A percentile compares a stretch with the other conserved stretches of the same genome.
Conservation (phyloP, 2,329 filamentous ascomycete genomes). For the Rosellinia necatrix region DNA sequence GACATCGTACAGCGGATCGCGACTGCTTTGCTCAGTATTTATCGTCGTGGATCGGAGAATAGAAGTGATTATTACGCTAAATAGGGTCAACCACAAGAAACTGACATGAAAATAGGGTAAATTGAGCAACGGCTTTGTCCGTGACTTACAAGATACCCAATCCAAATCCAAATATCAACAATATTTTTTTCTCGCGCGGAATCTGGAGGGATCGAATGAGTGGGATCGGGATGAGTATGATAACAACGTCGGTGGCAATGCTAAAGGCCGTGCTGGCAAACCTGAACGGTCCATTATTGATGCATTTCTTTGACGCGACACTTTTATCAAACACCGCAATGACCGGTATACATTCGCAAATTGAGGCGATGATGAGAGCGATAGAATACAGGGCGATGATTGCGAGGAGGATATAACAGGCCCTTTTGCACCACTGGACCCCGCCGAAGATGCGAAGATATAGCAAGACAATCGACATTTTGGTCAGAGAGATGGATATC, state of each 20-base stretch:
- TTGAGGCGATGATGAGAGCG: conserved; percentile 36
- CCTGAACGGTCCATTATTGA: conserved; percentile 47
- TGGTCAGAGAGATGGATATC: conserved; percentile 41
- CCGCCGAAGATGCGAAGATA: conserved; percentile 41
- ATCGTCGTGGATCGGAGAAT: conserved; percentile 48
- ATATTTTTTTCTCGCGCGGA: conserved; percentile 44
- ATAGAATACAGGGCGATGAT: conserved; percentile 36
- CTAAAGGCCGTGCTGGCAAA: conserved; percentile 49
- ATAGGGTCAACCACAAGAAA: too few species aligned
- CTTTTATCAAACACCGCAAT: conserved; percentile 37
- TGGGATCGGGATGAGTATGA: conserved; percentile 48
- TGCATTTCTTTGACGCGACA: conserved; percentile 37
- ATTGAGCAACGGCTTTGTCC: too few species aligned
- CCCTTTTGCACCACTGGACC: conserved; percentile 39
- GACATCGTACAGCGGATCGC: conserved; percentile 40
- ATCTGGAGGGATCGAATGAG: conserved; percentile 47
- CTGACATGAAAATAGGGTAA: background rate
- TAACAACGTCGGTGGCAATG: conserved; percentile 48
- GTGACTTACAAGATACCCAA: conserved; percentile 48
- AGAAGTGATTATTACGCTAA: conserved; percentile 39
- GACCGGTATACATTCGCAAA: conserved; percentile 42
- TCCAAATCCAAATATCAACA: conserved; percentile 47
- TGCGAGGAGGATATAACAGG: conserved; percentile 33
- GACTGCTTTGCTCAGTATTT: conserved; percentile 38
- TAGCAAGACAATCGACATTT: conserved; percentile 41